Conservation (phyloP, 768 basidiomycete species). For the Suillus subalutaceus region DNA sequence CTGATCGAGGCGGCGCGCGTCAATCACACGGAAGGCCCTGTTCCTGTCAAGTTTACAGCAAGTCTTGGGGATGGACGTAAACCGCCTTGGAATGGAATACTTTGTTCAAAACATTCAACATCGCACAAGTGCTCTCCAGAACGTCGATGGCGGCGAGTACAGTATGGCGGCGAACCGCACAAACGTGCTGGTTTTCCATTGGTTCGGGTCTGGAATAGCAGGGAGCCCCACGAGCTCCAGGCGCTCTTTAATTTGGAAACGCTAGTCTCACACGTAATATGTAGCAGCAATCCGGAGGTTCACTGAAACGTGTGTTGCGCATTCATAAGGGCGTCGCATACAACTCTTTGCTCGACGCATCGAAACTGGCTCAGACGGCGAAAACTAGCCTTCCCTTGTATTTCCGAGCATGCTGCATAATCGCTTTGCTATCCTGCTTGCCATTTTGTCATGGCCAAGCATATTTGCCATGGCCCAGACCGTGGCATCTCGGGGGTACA, state of each 20-base stretch:
- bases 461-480: slow-evolving; percentile 21
- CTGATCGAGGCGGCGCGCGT: not conserved
- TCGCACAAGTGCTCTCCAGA: not conserved
- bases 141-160: not conserved
- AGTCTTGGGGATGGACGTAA: not conserved
- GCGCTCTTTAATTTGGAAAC: not conserved
- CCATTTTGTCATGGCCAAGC: slow-evolving; percentile 6
- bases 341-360: not conserved
- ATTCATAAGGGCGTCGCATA: not conserved
- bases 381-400: not conserved
- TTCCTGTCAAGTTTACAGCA: not conserved
- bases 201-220: not conserved
- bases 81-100: not conserved
- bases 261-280: not conserved
- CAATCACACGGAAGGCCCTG: not conserved
- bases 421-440: slow-evolving; percentile 9
- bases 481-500: slow-evolving; percentile 30
- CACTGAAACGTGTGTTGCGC: not conserved
- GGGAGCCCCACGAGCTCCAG: not conserved
- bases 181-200: not conserved
- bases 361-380: too few species aligned
- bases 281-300: too few species aligned
- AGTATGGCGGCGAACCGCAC: not conserved
- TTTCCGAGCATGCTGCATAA: not conserved
- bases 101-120: not conserved